Base-by-base conservation (phyloP, 208 protist genomes). In the Leishmania arabica region DNA sequence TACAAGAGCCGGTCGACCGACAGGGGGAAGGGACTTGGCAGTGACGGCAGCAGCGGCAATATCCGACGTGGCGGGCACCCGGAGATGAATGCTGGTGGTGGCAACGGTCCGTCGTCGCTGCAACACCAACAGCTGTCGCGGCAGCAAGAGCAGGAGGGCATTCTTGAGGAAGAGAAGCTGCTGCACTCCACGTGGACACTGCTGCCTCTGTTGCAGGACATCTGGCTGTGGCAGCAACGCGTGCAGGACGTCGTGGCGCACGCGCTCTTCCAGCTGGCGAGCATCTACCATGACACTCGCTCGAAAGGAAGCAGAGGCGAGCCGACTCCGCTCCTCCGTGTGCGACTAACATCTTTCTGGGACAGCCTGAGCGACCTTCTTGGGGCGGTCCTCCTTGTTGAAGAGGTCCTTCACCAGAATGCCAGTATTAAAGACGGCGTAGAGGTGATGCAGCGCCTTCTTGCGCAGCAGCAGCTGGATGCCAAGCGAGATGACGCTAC, bases 391-490 rank as follows among this genome's bases (percentile, higher is more conserved):
- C 88, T 98, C 62, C 88, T 86, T 56, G 79, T 98, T 9, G 97
- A 98, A 75, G 86, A 93, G 62, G 86, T 99, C 1, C 83, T 98
- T 42, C 74, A 79, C 31, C 86, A 92, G 66, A 96, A 97, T 78
- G 66, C 89, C 34, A 85, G 85, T 8, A 77, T 98, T 40, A 51
- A 68, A 3, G 84, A 91, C 8, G 90, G 91, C 51, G 87, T 95
- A 62, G 80, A 87, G 74, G 75, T 73, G 34, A 84, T 84, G 78
- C 78, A 87, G 58, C 65, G 84, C 27, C 11, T 78, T 7, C 42
- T 90, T 17, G 80, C 82, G 45, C 75, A 87, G 56, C 79, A 77
- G 56, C 21, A 54, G 17, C 71, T 81, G 65, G 70, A 78, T 6
- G 60, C 71, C 2, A 34, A 49, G 21, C 54, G 51, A n/a, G 83